A percentile compares a stretch with the other conserved stretches of the same genome.
Evolutionary conservation across 2,329 filamentous ascomycete genomes (phyloP).

Genomic region (Bipolaris zeicola): DNA sequence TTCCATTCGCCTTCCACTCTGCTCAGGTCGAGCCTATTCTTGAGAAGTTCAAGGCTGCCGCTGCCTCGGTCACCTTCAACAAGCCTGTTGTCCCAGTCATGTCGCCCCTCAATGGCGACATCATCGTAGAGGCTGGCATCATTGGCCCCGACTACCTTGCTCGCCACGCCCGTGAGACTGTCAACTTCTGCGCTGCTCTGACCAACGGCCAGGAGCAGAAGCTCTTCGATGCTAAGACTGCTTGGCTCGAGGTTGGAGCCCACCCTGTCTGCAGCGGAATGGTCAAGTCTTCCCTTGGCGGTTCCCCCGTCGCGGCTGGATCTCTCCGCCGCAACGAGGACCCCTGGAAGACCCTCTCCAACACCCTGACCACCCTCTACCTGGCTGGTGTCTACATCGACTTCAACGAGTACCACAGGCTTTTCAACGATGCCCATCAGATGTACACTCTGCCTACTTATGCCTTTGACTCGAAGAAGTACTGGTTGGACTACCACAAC

Average conservation of each 20-base stretch:
- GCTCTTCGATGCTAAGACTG: constrained; percentile 67
- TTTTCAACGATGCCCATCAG: constrained; percentile 63
- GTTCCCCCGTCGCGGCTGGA: constrained; percentile 60
- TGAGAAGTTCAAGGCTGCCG: constrained; percentile 62
- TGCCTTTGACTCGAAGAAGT: constrained; percentile 71
- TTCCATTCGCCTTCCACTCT: constrained; percentile 72
- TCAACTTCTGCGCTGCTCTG: constrained; percentile 70
- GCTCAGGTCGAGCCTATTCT: constrained; percentile 68
- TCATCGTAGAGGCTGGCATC: constrained; percentile 62
- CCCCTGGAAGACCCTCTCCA: constrained; percentile 67
- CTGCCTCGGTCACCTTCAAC: constrained; percentile 61
- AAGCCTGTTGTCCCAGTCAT: constrained; percentile 67
- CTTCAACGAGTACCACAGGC: constrained; percentile 72
- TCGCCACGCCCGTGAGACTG: constrained; percentile 69
- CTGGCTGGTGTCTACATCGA: constrained; percentile 66
- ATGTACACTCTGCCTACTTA: constrained; percentile 72
- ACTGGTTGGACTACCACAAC: constrained; percentile 73
- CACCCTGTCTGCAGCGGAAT: constrained; percentile 72
- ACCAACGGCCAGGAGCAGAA: constrained; percentile 63
- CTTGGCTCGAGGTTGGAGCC: constrained; percentile 76
- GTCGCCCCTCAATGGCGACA: constrained; percentile 68
- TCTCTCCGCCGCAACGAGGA: constrained; percentile 68
- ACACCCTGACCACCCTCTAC: constrained; percentile 65
- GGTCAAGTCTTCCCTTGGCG: constrained; percentile 67
- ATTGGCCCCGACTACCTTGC: constrained; percentile 68